These are phyloP conservation scores for Yamadazyma nakazawae DNA, from an alignment of 805 yeast species.

Conservation along the genomic window DNA sequence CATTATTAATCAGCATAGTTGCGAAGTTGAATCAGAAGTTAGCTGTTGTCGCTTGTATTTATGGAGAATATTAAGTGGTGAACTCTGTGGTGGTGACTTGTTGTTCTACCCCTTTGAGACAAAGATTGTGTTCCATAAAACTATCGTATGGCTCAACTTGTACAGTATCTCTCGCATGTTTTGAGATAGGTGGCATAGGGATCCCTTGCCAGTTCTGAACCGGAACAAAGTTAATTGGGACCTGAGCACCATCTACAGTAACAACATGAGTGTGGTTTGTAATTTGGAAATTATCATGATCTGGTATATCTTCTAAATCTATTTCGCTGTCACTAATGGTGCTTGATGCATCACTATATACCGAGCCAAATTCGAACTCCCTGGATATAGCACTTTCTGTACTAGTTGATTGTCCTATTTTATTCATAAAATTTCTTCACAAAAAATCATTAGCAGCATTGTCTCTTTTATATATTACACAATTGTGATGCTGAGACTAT, in stretches of 20 bases:
- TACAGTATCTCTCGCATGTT: background rate
- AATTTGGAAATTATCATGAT: background rate
- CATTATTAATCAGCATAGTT: no score
- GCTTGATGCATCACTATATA: background rate
- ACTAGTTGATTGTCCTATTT: no score
- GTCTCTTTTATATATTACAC: no score
- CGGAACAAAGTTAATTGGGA: background rate
- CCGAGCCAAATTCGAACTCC: background rate
- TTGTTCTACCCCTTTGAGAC: background rate
- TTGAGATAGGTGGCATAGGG: background rate
- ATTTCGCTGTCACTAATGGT: background rate
- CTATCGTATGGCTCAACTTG: background rate
- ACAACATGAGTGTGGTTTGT: background rate
- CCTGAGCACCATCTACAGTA: background rate
- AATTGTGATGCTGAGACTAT: no score
- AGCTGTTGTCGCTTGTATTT: no score
- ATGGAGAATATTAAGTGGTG: no score
- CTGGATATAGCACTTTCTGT: no score
- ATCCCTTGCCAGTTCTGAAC: background rate
- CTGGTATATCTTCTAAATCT: background rate
- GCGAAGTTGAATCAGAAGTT: no score
- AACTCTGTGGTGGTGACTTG: no score
- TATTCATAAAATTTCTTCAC: background rate
- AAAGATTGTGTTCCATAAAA: background rate
- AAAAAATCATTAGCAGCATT: no score